A percentile compares a stretch with the other conserved stretches of the same genome.
Evolutionary conservation across 2,329 filamentous ascomycete species (phyloP).

Genomic region (Rutstroemia sp.): DNA sequence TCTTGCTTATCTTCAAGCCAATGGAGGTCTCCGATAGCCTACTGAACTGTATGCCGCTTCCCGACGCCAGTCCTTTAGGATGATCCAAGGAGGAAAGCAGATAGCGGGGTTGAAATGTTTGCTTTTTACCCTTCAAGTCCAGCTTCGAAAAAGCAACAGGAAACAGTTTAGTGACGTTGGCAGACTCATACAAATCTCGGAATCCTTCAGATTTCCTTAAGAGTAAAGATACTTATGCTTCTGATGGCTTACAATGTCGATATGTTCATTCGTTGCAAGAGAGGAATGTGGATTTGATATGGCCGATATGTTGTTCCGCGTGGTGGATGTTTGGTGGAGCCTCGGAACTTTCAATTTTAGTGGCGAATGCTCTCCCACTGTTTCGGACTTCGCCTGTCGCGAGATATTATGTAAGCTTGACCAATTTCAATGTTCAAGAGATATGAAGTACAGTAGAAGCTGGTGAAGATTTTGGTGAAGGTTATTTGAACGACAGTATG

Average conservation of each 20-base stretch:
- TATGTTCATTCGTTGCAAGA: conserved; percentile 12
- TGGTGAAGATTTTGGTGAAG: too few species aligned
- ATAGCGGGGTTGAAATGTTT: conserved; percentile 5
- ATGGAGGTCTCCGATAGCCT: conserved; percentile 9
- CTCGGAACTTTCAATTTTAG: background rate
- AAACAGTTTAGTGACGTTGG: too few species aligned
- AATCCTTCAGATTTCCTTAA: too few species aligned
- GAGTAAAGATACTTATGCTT: background rate
- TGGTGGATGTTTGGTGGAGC: background rate
- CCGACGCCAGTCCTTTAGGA: background rate
- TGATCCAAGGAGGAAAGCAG: background rate
- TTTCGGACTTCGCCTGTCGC: too few species aligned
- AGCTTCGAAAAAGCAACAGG: too few species aligned
- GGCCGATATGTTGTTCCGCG: background rate
- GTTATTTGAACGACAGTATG: too few species aligned
- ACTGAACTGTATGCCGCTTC: background rate
- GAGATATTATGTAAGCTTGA: too few species aligned
- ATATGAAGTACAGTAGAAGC: too few species aligned
- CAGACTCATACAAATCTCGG: too few species aligned
- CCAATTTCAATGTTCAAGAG: too few species aligned
- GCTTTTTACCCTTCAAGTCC: background rate
- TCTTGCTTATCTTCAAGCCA: conserved; percentile 3
- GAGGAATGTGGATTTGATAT: conserved; percentile 13
- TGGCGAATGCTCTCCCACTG: too few species aligned
- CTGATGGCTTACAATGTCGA: conserved; percentile 5